A percentile compares a stretch with the other conserved stretches of the same genome.
Evolutionary conservation across 768 basidiomycete genomes (phyloP).

Genomic region (Tulasnella sp.): DNA sequence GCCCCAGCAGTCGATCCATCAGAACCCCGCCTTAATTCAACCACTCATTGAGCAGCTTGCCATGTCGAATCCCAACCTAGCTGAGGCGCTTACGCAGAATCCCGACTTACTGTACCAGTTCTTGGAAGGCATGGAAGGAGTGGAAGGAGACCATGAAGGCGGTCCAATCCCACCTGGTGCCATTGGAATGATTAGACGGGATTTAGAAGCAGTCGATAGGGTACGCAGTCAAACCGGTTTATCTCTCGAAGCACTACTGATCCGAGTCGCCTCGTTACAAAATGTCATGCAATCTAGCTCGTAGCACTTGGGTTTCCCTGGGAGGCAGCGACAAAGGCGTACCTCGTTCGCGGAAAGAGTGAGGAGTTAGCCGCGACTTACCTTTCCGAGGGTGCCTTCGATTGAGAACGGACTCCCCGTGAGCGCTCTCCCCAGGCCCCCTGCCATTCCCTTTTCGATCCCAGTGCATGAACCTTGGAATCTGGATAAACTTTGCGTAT

Average conservation of each 20-base stretch:
- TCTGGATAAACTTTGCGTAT: background rate
- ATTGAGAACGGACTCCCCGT: background rate
- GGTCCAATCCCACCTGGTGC: slow-evolving; percentile 46
- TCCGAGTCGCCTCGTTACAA: background rate
- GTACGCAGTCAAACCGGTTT: slow-evolving; percentile 47
- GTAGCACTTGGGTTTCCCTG: slow-evolving; percentile 84
- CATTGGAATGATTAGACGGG: slow-evolving; percentile 83
- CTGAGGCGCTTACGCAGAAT: slow-evolving; percentile 62
- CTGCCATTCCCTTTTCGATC: background rate
- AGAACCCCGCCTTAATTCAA: slow-evolving; percentile 78
- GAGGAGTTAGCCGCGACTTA: slow-evolving; percentile 96
- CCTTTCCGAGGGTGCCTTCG: slow-evolving; percentile 68
- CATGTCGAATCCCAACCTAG: slow-evolving; percentile 76
- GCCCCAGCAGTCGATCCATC: too few relatives aligned
- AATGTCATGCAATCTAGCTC: slow-evolving; percentile 48
- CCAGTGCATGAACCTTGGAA: background rate
- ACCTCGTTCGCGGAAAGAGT: slow-evolving; percentile 92
- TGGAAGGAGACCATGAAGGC: slow-evolving; percentile 44
- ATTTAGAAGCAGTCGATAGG: slow-evolving; percentile 81
- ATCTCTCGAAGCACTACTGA: background rate
- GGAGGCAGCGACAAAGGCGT: slow-evolving; percentile 80
- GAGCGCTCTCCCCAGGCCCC: background rate
- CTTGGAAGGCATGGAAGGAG: slow-evolving; percentile 51
- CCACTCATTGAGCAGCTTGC: slow-evolving; percentile 80
- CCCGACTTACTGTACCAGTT: slow-evolving; percentile 66